phyloP scores from a whole-genome alignment of 2,329 filamentous ascomycete species.

The Chalaropsis ovoidea region DNA sequence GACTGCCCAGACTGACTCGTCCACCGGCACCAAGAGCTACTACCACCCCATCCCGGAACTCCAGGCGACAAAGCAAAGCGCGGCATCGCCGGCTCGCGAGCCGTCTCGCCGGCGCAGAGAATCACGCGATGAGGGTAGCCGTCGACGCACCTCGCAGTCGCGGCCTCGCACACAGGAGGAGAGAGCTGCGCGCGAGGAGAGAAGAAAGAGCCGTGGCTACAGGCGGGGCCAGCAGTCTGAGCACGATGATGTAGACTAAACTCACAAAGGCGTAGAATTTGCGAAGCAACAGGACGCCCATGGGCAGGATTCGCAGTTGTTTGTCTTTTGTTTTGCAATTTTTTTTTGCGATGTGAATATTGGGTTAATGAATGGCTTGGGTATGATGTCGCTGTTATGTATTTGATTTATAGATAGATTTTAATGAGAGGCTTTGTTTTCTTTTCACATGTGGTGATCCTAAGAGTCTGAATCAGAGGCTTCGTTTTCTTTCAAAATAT shows the following conservation, averaged over 20 bases:
- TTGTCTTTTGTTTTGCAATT: not conserved
- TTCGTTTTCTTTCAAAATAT: not conserved
- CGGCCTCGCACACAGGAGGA: constrained; percentile 28
- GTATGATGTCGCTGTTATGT: not conserved
- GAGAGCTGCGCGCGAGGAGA: constrained; percentile 32
- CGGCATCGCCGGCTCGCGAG: constrained; percentile 22
- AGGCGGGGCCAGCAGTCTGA: constrained; percentile 20
- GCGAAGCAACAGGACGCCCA: constrained; percentile 2
- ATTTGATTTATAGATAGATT: not conserved
- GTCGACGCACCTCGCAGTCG: constrained; percentile 21
- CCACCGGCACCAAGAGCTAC: constrained; percentile 49
- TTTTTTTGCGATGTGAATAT: not conserved
- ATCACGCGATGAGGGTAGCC: constrained; percentile 11
- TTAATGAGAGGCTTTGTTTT: not conserved
- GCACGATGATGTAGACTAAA: constrained; percentile 19
- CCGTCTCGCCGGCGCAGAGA: constrained; percentile 18
- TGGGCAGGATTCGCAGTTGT: not conserved
- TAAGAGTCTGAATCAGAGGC: too few species aligned
- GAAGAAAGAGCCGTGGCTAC: constrained; percentile 30
- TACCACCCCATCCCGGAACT: constrained; percentile 47
- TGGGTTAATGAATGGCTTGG: not conserved
- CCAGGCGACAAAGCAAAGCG: constrained; percentile 28
- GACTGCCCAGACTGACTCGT: constrained; percentile 33
- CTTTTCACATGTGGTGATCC: too few species aligned
- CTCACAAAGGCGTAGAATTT: too few species aligned